Evolutionary conservation across 2,329 filamentous ascomycete genomes (phyloP).

Genomic region (Juglanconis oblonga): DNA sequence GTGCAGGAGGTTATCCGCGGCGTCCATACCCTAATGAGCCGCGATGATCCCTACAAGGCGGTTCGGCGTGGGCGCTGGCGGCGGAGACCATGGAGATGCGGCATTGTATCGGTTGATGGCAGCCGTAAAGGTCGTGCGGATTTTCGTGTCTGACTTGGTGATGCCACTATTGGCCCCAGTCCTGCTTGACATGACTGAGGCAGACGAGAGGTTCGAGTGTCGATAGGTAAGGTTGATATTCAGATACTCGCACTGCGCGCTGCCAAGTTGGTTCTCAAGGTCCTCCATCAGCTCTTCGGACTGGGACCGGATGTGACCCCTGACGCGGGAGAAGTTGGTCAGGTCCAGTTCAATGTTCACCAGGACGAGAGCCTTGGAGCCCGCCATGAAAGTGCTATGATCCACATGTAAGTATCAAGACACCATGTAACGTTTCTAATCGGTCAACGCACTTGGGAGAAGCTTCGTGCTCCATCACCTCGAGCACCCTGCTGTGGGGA

Average conservation of each 20-base stretch:
- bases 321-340: slow-evolving; percentile 2
- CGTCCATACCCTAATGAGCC: slow-evolving; percentile 46
- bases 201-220: slow-evolving; percentile 51
- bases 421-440: not conserved
- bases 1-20: slow-evolving; percentile 40
- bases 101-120: slow-evolving; percentile 47
- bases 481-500: slow-evolving; percentile 32
- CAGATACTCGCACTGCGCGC: slow-evolving; percentile 46
- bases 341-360: slow-evolving; percentile 40
- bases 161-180: slow-evolving; percentile 27
- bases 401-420: not conserved
- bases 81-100: slow-evolving; percentile 51
- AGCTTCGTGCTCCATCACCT: slow-evolving; percentile 44
- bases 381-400: slow-evolving; percentile 38
- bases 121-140: slow-evolving; percentile 53
- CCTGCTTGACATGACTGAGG: not conserved
- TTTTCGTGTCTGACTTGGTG: slow-evolving; percentile 40
- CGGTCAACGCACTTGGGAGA: slow-evolving; percentile 37
- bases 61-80: slow-evolving; percentile 32
- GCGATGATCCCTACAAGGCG: slow-evolving; percentile 44
- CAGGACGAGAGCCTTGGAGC: slow-evolving; percentile 47
- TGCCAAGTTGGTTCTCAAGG: slow-evolving; percentile 54
- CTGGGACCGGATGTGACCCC: slow-evolving; percentile 32
- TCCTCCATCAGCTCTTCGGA: slow-evolving; percentile 58
- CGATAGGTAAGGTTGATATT: slow-evolving; percentile 51